Base-by-base conservation (phyloP, 78 protist species). In the Isochrysis galbana region DNA sequence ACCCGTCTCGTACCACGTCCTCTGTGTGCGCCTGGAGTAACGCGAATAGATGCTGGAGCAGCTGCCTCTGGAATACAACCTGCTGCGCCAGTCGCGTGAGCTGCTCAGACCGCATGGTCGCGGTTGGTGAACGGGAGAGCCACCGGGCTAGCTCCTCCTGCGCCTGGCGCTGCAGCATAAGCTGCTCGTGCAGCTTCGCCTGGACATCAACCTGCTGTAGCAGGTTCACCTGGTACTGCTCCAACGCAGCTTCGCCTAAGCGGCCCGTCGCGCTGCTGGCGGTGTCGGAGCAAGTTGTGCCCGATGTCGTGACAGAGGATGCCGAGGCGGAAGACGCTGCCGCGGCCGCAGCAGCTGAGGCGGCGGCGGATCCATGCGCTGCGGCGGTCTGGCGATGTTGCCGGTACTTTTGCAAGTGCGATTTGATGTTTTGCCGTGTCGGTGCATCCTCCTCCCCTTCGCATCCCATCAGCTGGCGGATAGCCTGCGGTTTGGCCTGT, bases 401-500 rank as follows among this genome's bases (percentile, higher is more conserved):
- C 32, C 84, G 84, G 84, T 77, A 77, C 46, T 77, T 77, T 21
- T 77, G 84, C 46, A 36, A 29, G 47, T 39, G 84, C 26, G 84
- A 77, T 29, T 77, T 77, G 84, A 77, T 39, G 84, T 77, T 77
- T 29, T 77, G 26, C 34, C 84, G 84, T 32, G 84, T 39, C 25
- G 84, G 84, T 0, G 84, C 84, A 29, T 77, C 23, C 47, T 39
- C 46, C 46, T 77, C 84, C 17, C 47, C 44, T 0, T 39, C 84
- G 46, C 84, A 77, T 1, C 23, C 46, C 84, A 77, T 77, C 26
- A 77, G 84, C 84, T 39, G 44, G n/a, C 44, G 7, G 44, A 77
- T 77, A 46, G 84, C 84, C 46, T 77, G 84, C 84, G 84, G 84
- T 46, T 39, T 34, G n/a, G 84, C 84, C n/a, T 36, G 23, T 5